Evolutionary conservation across 1,139 yeast genomes (phyloP), one percentile per base, ranked within the genome.

Genomic region (Zhuliangozyma blackwelliae): DNA sequence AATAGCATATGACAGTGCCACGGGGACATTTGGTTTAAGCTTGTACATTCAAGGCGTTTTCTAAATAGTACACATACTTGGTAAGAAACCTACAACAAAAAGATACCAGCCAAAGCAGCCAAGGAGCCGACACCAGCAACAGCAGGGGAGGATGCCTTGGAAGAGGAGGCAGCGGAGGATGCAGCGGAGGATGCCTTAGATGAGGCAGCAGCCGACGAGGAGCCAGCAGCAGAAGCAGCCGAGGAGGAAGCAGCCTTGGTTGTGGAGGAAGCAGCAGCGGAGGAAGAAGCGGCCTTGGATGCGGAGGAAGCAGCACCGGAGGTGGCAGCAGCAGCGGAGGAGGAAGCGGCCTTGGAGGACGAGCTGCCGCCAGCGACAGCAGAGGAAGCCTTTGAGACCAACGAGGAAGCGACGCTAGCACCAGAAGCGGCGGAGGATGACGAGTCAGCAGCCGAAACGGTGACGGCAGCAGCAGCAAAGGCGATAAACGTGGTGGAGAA

Each of bases 81-180:
- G 25, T 25, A 16, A 5, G 8, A 8, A 3, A 12, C 36, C 49
- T 56, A 61, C 44, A 61, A 50, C 49, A 61, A 58, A 40, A 58
- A 49, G 37, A 54, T 39, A 42, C 63, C 66, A 34, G 59, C 63
- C 33, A 55, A 40, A 27, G 58, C 65, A 38, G 57, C 62, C 35
- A 59, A 47, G 27, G 57, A 52, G 43, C 55, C 54, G 36, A 54
- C 63, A 42, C 47, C 61, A 40, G 44, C 46, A 35, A 50, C 56
- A 32, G 48, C 46, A 26, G 35, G 23, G 22, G 22, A 21, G 22
- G 34, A 37, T 36, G 38, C 35, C 13, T 33, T 61, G 29, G 57
- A 28, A 50, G 37, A 21, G 51, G 59, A 36, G 52, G 55, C 36
- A 25, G 21, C 28, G 23, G 29, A 21, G 29, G 41, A 19, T 13